Conservation (phyloP, 257 asterid genomes). For the Primulina tabacum region DNA sequence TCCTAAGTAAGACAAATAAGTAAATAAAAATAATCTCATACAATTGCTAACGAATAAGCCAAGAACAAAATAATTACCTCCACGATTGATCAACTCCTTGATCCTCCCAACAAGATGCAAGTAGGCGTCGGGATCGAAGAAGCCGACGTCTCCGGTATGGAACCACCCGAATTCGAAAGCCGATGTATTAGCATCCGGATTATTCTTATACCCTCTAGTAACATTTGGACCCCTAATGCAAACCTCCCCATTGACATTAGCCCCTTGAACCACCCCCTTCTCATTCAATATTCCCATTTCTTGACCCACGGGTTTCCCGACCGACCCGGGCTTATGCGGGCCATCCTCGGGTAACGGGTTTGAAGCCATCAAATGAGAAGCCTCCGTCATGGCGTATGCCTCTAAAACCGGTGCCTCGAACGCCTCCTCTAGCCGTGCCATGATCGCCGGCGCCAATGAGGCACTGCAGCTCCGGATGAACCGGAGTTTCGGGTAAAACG, state of each 20-base stretch:
- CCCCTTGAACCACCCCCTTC: conserved; percentile 55
- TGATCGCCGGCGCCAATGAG: conserved; percentile 78
- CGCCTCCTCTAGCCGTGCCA: conserved; percentile 82
- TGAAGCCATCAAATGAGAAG: conserved; percentile 82
- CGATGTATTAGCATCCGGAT: conserved; percentile 74
- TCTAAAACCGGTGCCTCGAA: conserved; percentile 82
- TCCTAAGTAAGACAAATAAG: background rate
- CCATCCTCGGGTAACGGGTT: conserved; percentile 83
- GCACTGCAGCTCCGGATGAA: conserved; percentile 98
- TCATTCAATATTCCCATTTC: conserved; percentile 82
- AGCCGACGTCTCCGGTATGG: conserved; percentile 84
- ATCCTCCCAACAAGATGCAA: conserved; percentile 93
- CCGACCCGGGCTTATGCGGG: conserved; percentile 75
- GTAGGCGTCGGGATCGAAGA: conserved; percentile 70
- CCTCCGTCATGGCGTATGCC: conserved; percentile 97
- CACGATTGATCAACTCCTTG: conserved; percentile 88
- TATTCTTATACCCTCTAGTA: conserved; percentile 79
- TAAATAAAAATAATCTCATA: background rate
- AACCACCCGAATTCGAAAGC: conserved; percentile 86
- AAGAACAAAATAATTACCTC: conserved; percentile 51
- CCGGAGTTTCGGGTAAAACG: conserved; percentile 74
- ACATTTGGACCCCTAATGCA: conserved; percentile 89
- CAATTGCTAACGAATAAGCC: background rate
- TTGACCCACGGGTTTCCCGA: conserved; percentile 88
- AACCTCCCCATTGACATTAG: conserved; percentile 67